Base-by-base conservation (phyloP, 1,284 basidiomycete species). In the Sporisorium reilianum region DNA sequence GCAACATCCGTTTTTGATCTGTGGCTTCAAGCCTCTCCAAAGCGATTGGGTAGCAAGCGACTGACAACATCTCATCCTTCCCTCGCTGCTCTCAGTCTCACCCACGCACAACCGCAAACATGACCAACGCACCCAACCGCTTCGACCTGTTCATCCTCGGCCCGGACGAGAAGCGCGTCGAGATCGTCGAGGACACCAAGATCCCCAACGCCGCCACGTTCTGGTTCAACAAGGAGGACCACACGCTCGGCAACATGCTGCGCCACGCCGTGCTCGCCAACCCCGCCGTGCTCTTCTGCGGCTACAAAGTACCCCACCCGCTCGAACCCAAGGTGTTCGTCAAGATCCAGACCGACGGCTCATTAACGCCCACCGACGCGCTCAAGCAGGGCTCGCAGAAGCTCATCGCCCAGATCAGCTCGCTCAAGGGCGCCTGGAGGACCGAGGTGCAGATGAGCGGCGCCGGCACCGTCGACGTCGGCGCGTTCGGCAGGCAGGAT, bases 221-320 rank as follows among this genome's bases (percentile, higher is more conserved):
- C 75, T 92, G 93, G 79, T 89, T 99, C 78, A 89, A 94, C 75
- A 97, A 97, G 87, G 95, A 98, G 85, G 97, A 99, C 84, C 97
- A 99, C 83, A 99, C 97, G 0, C 87, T 99, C 10, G 96, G 91
- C 7, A 97, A 97, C 86, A 93, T 99, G 92, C 88, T 99, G 20
- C 90, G 97, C 80, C 90, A 93, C 38, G 80, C 81, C n/a, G 81
- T 83, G 5, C 77, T 84, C 5, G 66, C 77, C 40, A 74, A 80
- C 40, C 78, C 80, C 4, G 77, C 74, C n/a, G 79, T 84, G 7
- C 90, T 96, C 65, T 99, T 99, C 84, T 95, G 95, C 3, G 96
- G 96, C 0, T 98, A 98, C 90, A 95, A 95, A 87, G 94, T 96
- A 40, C 95, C 96, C 0, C 96, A 98, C 81, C 96, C 97, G 1